phyloP scores from a whole-genome alignment of 768 basidiomycete genomes.

The Termitomyces sp. region DNA sequence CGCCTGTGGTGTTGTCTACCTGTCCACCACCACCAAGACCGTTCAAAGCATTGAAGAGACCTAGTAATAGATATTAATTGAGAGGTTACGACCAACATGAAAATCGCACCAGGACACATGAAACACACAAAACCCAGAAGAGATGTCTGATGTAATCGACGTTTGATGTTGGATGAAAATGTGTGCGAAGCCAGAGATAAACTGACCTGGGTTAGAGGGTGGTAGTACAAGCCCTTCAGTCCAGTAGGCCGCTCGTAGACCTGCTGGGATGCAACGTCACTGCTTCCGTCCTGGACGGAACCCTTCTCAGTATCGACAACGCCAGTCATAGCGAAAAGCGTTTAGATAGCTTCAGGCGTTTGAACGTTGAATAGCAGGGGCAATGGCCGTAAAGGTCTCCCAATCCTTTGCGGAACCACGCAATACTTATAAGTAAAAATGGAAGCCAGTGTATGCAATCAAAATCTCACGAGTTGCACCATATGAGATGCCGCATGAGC shows the following conservation, averaged over 20 bases:
- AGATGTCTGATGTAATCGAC: conserved; percentile 25
- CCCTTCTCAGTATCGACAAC: conserved; percentile 16
- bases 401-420: background rate
- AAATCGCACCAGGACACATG: conserved; percentile 46
- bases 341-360: background rate
- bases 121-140: conserved; percentile 71
- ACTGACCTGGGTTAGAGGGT: conserved; percentile 19
- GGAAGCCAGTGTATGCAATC: conserved; percentile 9
- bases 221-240: conserved; percentile 17
- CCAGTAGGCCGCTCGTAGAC: conserved; percentile 17
- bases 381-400: background rate
- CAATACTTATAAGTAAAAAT: conserved; percentile 14
- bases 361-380: conserved; percentile 5
- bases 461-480: conserved; percentile 13
- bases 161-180: background rate
- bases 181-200: background rate
- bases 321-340: conserved; percentile 12
- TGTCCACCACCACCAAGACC: conserved; percentile 80
- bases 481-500: conserved; percentile 11
- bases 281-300: conserved; percentile 8
- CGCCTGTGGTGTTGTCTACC: conserved; percentile 55
- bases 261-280: conserved; percentile 12
- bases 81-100: background rate
- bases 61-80: conserved; percentile 23
- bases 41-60: conserved; percentile 75